A percentile compares a stretch with the other conserved stretches of the same genome.
Evolutionary conservation across 2,329 filamentous ascomycete genomes (phyloP).

Genomic region (Trichophyton rubrum): DNA sequence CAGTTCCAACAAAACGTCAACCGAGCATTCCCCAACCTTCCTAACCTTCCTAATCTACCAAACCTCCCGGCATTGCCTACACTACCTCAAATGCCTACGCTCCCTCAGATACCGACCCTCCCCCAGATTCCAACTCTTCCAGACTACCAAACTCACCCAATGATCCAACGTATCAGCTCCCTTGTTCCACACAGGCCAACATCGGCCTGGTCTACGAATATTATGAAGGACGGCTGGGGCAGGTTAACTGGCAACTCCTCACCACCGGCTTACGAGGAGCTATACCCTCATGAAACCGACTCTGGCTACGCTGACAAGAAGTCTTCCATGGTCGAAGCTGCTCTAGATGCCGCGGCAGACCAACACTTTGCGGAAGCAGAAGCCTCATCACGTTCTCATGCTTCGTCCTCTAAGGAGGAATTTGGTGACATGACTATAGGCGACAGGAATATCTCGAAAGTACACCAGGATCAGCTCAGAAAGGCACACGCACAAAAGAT

Average conservation of each 20-base stretch:
- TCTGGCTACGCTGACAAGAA: slow-evolving; percentile 34
- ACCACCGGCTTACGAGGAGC: slow-evolving; percentile 67
- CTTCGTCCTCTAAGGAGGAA: slow-evolving; percentile 16
- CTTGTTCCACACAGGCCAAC: slow-evolving; percentile 56
- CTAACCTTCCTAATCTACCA: slow-evolving; percentile 34
- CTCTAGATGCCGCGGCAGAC: slow-evolving; percentile 33
- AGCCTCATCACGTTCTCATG: slow-evolving; percentile 2
- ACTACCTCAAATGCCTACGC: slow-evolving; percentile 41
- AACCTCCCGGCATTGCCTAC: not conserved
- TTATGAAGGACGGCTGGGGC: slow-evolving; percentile 45
- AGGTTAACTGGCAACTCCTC: slow-evolving; percentile 43
- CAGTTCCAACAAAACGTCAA: slow-evolving; percentile 62
- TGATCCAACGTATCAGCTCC: slow-evolving; percentile 60
- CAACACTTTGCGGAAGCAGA: slow-evolving; percentile 32
- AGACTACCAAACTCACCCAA: slow-evolving; percentile 60
- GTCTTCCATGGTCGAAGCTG: slow-evolving; percentile 31
- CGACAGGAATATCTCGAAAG: slow-evolving; percentile 30
- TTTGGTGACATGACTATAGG: slow-evolving; percentile 33
- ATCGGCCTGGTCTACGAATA: slow-evolving; percentile 27
- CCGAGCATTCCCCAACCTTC: slow-evolving; percentile 52
- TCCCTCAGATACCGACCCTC: not conserved
- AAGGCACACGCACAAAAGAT: slow-evolving; percentile 36
- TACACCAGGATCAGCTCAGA: slow-evolving; percentile 37
- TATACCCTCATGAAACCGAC: slow-evolving; percentile 46
- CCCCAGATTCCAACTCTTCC: slow-evolving; percentile 49